Evolutionary conservation across 768 basidiomycete species (phyloP).

Genomic region (Mrakia gelida): DNA sequence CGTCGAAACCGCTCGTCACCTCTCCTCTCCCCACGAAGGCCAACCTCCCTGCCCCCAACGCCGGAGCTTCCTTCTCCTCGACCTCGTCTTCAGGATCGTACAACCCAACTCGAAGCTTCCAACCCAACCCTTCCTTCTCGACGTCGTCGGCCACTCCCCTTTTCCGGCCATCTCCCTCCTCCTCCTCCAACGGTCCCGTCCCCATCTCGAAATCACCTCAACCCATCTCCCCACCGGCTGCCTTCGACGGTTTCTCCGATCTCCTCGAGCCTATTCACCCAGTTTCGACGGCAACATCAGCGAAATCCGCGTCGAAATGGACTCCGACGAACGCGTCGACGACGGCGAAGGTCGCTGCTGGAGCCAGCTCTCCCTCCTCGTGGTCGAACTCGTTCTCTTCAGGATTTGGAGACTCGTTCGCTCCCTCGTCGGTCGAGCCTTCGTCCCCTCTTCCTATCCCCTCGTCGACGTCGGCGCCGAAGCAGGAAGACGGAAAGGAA

Average conservation of each 20-base stretch:
- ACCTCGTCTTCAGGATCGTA: not conserved
- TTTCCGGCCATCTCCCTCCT: not conserved
- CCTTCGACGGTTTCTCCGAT: conserved; percentile 29
- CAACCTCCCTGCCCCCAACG: not conserved
- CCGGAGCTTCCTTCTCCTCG: not conserved
- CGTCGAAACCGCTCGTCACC: not conserved
- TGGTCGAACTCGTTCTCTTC: conserved; percentile 3
- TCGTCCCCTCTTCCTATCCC: not conserved
- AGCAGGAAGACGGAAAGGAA: not conserved
- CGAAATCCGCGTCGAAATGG: not conserved
- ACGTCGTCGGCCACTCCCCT: not conserved
- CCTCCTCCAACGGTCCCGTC: not conserved
- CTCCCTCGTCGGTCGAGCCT: not conserved
- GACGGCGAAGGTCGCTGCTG: not conserved
- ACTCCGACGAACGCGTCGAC: not conserved
- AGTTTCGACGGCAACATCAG: not conserved
- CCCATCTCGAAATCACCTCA: not conserved
- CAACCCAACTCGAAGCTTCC: not conserved
- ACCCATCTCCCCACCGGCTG: not conserved
- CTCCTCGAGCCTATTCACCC: not conserved
- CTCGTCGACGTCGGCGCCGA: not conserved
- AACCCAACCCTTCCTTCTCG: not conserved
- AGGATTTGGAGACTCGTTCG: conserved; percentile 23
- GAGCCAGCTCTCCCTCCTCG: conserved; percentile 4
- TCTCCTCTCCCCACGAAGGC: not conserved